Base-by-base conservation (phyloP, 1,284 basidiomycete species). In the Ceratobasidium sp. region DNA sequence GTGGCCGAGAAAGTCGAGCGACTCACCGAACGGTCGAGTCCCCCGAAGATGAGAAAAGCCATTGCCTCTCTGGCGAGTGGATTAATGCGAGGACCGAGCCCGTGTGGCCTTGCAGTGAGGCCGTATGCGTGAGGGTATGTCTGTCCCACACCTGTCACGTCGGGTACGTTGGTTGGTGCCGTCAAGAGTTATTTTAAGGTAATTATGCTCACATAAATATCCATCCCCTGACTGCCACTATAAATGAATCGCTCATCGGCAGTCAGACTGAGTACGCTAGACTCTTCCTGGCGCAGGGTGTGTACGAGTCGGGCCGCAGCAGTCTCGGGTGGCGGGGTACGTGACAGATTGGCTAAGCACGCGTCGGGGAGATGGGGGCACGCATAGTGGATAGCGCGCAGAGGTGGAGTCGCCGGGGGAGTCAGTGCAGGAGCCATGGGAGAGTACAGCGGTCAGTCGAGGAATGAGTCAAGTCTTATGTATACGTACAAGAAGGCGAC, bases 71-170 rank as follows among this genome's bases (percentile, higher is more conserved):
- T 50, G 85, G 79, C 2, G 91, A 90, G 68, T 93, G 84, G 73
- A 92, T 89, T 34, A 98, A 82, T 1, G 90, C 89, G 15, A 98
- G 83, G 0, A 98, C 90, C 69, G 91, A 92, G 8, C 90, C 92
- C 0, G 89, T 89, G 75, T 98, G 96, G 0, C 95, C 96, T 15
- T 84, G 80, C n/a, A 96, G 81, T 5, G 87, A 86, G n/a, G 85
- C 84, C 74, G 87, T 86, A 20, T 92, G 82, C 12, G 85, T 84
- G 71, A 92, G 88, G 0, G 88, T 85, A 15, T 80, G 78, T 73
- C 90, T 87, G 75, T 91, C 88, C 90, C 94, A 96, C 43, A 94
- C 92, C 92, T 94, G 74, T 8, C 22, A 20, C 38, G 38, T 40
- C 8, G 45, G 29, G 27, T 25, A 49, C 27, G 25, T 45, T 31